phyloP scores from a whole-genome alignment of 176 grass and related monocot species.

The Carex littledalei region DNA sequence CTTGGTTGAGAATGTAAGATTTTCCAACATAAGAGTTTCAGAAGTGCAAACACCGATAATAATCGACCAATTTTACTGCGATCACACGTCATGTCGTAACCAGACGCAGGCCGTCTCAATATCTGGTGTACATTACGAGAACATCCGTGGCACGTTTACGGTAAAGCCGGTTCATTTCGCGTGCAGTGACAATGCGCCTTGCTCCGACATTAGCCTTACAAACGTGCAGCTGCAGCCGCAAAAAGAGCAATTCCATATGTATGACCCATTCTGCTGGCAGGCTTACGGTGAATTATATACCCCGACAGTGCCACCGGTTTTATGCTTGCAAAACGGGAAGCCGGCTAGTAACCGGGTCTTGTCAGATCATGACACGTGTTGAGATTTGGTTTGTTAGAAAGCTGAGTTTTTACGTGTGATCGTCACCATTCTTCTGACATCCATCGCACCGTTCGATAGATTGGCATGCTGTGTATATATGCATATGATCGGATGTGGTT shows the following conservation, averaged over 20 bases:
- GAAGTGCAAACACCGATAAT: conserved; percentile 89
- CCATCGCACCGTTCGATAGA: conserved; percentile 54
- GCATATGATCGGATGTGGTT: conserved; percentile 42
- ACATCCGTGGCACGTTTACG: conserved; percentile 81
- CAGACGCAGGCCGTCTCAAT: conserved; percentile 72
- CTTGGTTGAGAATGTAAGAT: conserved; percentile 73
- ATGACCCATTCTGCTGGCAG: conserved; percentile 91
- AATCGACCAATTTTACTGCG: conserved; percentile 96
- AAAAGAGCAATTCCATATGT: conserved; percentile 60
- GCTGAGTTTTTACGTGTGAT: conserved; percentile 45
- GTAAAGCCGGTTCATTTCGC: conserved; percentile 86
- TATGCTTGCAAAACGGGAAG: conserved; percentile 89
- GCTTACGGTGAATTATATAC: conserved; percentile 81
- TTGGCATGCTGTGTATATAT: conserved; percentile 49
- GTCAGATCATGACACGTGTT: conserved; percentile 74
- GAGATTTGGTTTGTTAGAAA: conserved; percentile 33
- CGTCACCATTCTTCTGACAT: conserved; percentile 58
- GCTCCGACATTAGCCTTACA: conserved; percentile 82
- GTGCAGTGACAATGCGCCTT: conserved; percentile 81
- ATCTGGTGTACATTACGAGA: conserved; percentile 79
- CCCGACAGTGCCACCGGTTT: conserved; percentile 62
- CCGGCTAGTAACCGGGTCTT: conserved; percentile 71
- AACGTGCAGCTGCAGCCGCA: conserved; percentile 62
- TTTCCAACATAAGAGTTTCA: conserved; percentile 80
- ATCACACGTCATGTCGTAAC: conserved; percentile 60